Evolutionary conservation across 2,329 filamentous ascomycete genomes (phyloP).

Genomic region (Cercospora beticola): DNA sequence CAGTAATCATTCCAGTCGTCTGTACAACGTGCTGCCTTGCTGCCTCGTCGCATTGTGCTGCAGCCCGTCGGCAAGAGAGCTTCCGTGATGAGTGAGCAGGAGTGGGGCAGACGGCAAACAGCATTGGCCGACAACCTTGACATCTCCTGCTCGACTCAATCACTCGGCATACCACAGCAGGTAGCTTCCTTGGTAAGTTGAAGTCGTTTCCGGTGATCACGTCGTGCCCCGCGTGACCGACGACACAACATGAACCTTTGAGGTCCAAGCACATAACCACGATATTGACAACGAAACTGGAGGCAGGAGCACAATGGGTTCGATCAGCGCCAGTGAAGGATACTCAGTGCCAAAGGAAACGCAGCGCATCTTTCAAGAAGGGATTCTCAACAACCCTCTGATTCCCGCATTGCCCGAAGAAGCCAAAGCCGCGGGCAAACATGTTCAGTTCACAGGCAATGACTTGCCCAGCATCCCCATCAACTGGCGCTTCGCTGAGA

Average conservation of each 20-base stretch:
- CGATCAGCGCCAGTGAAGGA: not conserved
- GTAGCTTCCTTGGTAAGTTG: not conserved
- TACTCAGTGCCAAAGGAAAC: constrained; percentile 27
- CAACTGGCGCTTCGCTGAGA: constrained; percentile 59
- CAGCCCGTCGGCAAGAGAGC: not conserved
- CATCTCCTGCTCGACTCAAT: not conserved
- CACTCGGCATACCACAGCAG: not conserved
- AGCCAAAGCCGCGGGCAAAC: constrained; percentile 41
- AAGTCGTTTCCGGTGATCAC: not conserved
- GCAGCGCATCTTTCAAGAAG: constrained; percentile 39
- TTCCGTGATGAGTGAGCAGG: not conserved
- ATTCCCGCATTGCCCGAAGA: constrained; percentile 42
- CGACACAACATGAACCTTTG: not conserved
- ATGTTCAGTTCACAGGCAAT: constrained; percentile 44
- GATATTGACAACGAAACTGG: not conserved
- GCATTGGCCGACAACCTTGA: not conserved
- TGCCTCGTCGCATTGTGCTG: not conserved
- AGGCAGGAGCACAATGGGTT: constrained; percentile 13
- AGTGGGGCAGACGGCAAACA: not conserved
- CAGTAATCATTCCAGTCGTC: not conserved
- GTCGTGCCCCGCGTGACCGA: not conserved
- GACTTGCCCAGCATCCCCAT: constrained; percentile 51
- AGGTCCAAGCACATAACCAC: not conserved
- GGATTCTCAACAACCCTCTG: constrained; percentile 47
- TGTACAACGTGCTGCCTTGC: not conserved